Evolutionary conservation across 1,284 basidiomycete species (phyloP).

Genomic region (Puccinia brachypodii): DNA sequence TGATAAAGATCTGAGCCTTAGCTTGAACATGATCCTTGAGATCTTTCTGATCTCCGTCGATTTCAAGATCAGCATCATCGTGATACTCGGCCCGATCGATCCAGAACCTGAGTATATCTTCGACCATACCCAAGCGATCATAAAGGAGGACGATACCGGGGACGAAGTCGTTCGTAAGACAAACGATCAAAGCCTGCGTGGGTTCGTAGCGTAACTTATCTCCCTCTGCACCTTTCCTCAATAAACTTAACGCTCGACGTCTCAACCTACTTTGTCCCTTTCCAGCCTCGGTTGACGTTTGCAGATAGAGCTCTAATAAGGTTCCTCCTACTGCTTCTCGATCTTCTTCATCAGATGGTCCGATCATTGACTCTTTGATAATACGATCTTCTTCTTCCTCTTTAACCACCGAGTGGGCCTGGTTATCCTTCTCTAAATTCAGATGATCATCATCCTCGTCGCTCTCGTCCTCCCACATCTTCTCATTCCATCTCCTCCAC

Average conservation of each 20-base stretch:
- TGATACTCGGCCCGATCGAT: conserved; percentile 63
- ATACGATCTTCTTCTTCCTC: conserved; percentile 23
- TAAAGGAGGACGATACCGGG: conserved; percentile 83
- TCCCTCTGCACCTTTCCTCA: conserved; percentile 61
- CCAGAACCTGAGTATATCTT: conserved; percentile 88
- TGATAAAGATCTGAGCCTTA: conserved; percentile 68
- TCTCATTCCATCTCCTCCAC: conserved; percentile 74
- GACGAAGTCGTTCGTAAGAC: conserved; percentile 77
- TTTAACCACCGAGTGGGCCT: too few relatives aligned
- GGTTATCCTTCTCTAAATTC: too few relatives aligned
- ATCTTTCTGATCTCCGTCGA: too few relatives aligned
- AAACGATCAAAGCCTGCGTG: conserved; percentile 88
- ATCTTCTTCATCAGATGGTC: conserved; percentile 67
- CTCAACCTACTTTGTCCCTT: conserved; percentile 50
- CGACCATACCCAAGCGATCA: conserved; percentile 93
- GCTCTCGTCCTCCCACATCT: conserved; percentile 62
- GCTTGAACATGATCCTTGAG: conserved; percentile 53
- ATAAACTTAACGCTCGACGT: conserved; percentile 69
- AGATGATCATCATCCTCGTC: conserved; percentile 22
- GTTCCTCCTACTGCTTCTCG: conserved; percentile 94
- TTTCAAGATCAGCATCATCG: conserved; percentile 59
- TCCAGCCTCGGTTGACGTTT: conserved; percentile 59
- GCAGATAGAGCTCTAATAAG: conserved; percentile 87
- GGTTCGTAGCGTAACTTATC: conserved; percentile 75
- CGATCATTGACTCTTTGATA: conserved; percentile 56